Evolutionary conservation across 805 yeast species (phyloP), one percentile per base, ranked within the genome.

Genomic region (Kodamaea neixiangensis): DNA sequence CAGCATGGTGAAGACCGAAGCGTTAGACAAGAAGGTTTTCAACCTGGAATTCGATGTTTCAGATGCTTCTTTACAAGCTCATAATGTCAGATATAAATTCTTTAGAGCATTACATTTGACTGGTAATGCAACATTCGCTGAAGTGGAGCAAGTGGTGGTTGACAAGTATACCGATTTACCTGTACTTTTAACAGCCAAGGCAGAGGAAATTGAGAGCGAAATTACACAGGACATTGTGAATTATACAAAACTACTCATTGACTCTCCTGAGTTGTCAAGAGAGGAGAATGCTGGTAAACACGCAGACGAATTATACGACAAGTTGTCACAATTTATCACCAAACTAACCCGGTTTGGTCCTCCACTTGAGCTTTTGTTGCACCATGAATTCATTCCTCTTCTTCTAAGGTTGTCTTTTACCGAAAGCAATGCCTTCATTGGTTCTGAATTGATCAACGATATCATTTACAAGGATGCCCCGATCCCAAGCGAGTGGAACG

Each of bases 191-290:
- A 14, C n/a, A 7, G 38, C 46, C 13, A 13, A 20, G 7, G 11
- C 38, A 5, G 21, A 11, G 3, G 46, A 14, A 2, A 37, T 37
- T 17, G 41, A 37, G 21, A 14, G 13, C 2, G 41, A 37, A 37
- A 66, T 65, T 44, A 49, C 47, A 5, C 44, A 58, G 1, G 78
- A 75, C 54, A 54, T 68, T 15, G 56, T 69, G 2, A 58, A 56
- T 10, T 72, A 60, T 52, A 61, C 69, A 59, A 65, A 64, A 50
- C 54, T 71, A 4, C 55, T 76, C 20, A 43, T 74, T 6, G 79
- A 75, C 50, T 62, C 72, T 0, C 69, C 72, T 1, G 60, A 59
- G 29, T 34, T 58, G 6, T 3, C 48, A 22, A 50, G 46, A 33
- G 47, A 47, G 7, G 20, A 37, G n/a, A 13, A 34, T 21, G 49